A percentile compares a stretch with the other conserved stretches of the same genome.
Conservation (phyloP, 1,284 basidiomycete genomes). For the Cystobasidium sp. region DNA sequence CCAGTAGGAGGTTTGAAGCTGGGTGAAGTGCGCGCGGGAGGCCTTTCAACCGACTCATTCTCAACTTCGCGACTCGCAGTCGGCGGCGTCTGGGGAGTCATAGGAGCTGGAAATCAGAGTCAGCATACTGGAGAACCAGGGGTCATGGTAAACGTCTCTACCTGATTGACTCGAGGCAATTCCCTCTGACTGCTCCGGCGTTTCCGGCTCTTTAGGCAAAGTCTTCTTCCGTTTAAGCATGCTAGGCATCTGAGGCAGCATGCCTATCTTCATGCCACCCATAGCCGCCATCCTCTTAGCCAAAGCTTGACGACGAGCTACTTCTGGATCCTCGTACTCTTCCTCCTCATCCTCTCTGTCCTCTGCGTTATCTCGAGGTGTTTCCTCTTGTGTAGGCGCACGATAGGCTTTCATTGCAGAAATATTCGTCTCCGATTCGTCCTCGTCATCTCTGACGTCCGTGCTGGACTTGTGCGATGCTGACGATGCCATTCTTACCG, state of each 20-base stretch:
- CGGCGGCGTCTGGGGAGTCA: background rate
- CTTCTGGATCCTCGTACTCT: slow-evolving; percentile 72
- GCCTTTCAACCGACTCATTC: background rate
- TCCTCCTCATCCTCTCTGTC: slow-evolving; percentile 45
- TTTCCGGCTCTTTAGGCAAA: slow-evolving; percentile 45
- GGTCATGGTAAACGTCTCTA: no score
- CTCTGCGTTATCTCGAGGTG: slow-evolving; percentile 37
- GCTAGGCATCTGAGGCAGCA: slow-evolving; percentile 72
- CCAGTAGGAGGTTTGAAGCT: slow-evolving; percentile 50
- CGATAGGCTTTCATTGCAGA: slow-evolving; percentile 46
- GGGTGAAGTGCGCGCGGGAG: slow-evolving; percentile 28
- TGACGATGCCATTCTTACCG: background rate
- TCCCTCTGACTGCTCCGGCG: background rate
- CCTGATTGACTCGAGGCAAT: no score
- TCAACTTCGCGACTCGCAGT: background rate
- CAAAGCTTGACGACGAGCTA: slow-evolving; percentile 75
- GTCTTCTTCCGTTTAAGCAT: slow-evolving; percentile 63
- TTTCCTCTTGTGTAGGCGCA: slow-evolving; percentile 39
- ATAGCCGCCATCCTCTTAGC: slow-evolving; percentile 87
- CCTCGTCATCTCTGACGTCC: background rate
- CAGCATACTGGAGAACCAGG: no score
- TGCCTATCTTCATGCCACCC: slow-evolving; percentile 81
- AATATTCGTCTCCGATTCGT: slow-evolving; percentile 47
- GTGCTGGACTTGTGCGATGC: slow-evolving; percentile 25
- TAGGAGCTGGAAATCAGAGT: background rate